phyloP scores from a whole-genome alignment of 495 filamentous ascomycete genomes.

The Penicillium antarcticum region DNA sequence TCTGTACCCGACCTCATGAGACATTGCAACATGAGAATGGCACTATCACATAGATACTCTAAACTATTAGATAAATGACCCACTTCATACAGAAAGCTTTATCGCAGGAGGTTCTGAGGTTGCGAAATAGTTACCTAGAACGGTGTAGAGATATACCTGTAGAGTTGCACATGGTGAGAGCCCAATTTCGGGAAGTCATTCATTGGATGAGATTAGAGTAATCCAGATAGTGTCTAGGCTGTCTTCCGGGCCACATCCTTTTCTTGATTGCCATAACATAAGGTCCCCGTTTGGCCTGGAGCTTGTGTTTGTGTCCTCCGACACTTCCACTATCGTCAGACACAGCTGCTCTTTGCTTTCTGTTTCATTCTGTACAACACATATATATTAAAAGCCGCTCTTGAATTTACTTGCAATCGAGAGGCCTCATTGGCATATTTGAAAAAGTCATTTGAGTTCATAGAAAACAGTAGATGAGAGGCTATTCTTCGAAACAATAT shows the following conservation, averaged over 20 bases:
- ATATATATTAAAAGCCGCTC: neutral
- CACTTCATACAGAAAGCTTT: neutral
- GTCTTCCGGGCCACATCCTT: neutral
- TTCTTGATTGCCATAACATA: slow-evolving; percentile 1
- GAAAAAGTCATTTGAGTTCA: too few species aligned
- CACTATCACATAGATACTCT: too few species aligned
- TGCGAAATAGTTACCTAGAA: neutral
- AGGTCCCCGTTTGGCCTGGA: slow-evolving; percentile 1
- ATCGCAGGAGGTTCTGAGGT: neutral
- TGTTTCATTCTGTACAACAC: neutral
- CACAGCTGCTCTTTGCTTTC: neutral
- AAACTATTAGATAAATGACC: neutral
- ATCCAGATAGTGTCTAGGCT: neutral
- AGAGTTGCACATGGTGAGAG: slow-evolving; percentile 6
- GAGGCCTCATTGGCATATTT: slow-evolving; percentile 2
- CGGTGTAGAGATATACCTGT: neutral
- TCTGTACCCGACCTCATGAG: slow-evolving; percentile 8
- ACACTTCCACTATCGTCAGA: slow-evolving; percentile 2
- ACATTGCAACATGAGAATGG: slow-evolving; percentile 5
- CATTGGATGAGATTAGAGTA: slow-evolving; percentile 18
- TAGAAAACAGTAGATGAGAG: too few species aligned
- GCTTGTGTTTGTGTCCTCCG: slow-evolving; percentile 14
- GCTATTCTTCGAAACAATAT: too few species aligned
- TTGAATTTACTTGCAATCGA: neutral
- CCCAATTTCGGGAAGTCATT: slow-evolving; percentile 10